Base-by-base conservation (phyloP, 2,329 filamentous ascomycete species). In the Penicillium paneum region DNA sequence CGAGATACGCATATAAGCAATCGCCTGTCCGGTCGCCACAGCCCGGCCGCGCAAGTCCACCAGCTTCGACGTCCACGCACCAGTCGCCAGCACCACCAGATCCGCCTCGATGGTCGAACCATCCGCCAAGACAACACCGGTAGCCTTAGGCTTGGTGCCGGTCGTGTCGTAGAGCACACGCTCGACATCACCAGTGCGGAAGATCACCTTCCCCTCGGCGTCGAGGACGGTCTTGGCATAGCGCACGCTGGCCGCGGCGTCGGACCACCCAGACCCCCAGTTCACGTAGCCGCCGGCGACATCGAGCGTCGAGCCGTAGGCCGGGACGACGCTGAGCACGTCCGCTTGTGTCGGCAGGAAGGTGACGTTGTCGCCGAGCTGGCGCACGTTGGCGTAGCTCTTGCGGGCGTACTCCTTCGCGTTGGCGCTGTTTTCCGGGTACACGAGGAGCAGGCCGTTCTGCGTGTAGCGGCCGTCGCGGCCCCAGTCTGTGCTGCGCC, bases 21-120 rank as follows among this genome's bases (percentile, higher is more conserved):
- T 70, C 0, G 84, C 83, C 66, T 97, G 93, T 13, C 90, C 93
- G 0, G 91, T 96, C 2, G 92, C 89, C 59, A 88, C 83, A 36
- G 86, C 86, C 41, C 89, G 83, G 26, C 90, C 90, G 43, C 86
- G 79, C 0, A 97, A 78, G 71, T 96, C 89, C 52, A 97, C 76
- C 21, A 97, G 79, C 1, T 83, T 81, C 2, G 86, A 83, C 2
- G 89, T 90, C 92, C 93, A 97, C 5, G 93, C 91, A 15, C 93
- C 93, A 0, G 91, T 86, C 0, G 93, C 91, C 2, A 96, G 80
- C 52, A 97, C 79, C 32, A 89, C 86, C 8, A 96, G 79, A 55
- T 90, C 88, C 2, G 88, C 89, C 4, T 73, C 75, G 7, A 90
- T 60, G 10, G 68, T 74, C 7, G 71, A 71, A 1, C 79, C 80